Conservation (phyloP, 768 basidiomycete genomes). For the Leccinum ochraceum region DNA sequence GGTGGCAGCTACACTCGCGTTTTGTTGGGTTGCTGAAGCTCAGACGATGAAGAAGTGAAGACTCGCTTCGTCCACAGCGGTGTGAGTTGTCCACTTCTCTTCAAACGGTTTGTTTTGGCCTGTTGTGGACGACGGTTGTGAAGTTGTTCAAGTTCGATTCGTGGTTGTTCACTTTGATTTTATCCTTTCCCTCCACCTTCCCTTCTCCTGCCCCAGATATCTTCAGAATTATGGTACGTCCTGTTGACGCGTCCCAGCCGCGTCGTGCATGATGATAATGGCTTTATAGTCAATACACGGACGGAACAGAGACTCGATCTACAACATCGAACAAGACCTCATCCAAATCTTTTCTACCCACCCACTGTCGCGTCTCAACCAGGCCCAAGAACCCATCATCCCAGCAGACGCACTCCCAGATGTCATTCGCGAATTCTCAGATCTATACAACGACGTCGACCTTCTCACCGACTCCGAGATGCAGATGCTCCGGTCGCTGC, state of each 20-base stretch:
- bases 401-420: slow-evolving; percentile 72
- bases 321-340: slow-evolving; percentile 69
- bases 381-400: slow-evolving; percentile 61
- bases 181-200: slow-evolving; percentile 7
- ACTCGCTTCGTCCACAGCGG: too few relatives aligned
- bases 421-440: slow-evolving; percentile 63
- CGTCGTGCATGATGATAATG: slow-evolving; percentile 4
- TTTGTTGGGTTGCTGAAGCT: slow-evolving; percentile 63
- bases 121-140: not conserved
- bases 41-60: too few relatives aligned
- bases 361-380: slow-evolving; percentile 57
- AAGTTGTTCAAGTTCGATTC: slow-evolving; percentile 1
- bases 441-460: slow-evolving; percentile 57
- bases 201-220: slow-evolving; percentile 2
- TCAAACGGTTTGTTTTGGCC: not conserved
- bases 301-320: slow-evolving; percentile 68
- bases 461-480: slow-evolving; percentile 69
- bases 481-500: slow-evolving; percentile 55
- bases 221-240: slow-evolving; percentile 28
- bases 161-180: slow-evolving; percentile 6
- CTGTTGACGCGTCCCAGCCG: slow-evolving; percentile 10
- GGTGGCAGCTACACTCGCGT: slow-evolving; percentile 41
- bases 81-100: too few relatives aligned
- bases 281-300: slow-evolving; percentile 41
- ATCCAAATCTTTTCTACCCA: slow-evolving; percentile 67